These are phyloP conservation scores for Apiospora marii DNA, from an alignment of 2,329 filamentous ascomycete species.

Conservation along the genomic window DNA sequence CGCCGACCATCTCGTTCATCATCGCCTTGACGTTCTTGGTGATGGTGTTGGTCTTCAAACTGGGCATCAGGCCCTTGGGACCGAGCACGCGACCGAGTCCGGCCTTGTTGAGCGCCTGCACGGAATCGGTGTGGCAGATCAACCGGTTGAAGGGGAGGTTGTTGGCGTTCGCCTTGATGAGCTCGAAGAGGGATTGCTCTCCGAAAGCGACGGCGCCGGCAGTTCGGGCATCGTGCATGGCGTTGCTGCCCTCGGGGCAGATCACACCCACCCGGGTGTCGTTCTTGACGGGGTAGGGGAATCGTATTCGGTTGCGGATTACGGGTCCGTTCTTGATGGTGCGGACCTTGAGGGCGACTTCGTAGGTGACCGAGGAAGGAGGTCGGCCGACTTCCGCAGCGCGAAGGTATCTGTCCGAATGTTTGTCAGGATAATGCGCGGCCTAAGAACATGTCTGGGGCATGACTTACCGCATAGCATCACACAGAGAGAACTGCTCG, in stretches of 20 bases:
- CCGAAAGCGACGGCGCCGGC: slow-evolving; percentile 86
- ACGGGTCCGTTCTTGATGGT: slow-evolving; percentile 87
- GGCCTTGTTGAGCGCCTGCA: slow-evolving; percentile 82
- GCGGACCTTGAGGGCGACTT: slow-evolving; percentile 82
- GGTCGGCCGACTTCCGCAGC: slow-evolving; percentile 89
- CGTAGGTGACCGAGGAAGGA: slow-evolving; percentile 82
- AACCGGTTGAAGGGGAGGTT: slow-evolving; percentile 88
- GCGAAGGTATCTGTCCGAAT: slow-evolving; percentile 80
- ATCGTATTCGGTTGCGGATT: slow-evolving; percentile 84
- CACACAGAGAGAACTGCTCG: slow-evolving; percentile 81
- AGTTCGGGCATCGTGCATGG: slow-evolving; percentile 75
- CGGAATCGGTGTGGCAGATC: slow-evolving; percentile 82
- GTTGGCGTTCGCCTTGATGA: slow-evolving; percentile 71
- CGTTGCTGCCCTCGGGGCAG: slow-evolving; percentile 79
- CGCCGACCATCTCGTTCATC: slow-evolving; percentile 84
- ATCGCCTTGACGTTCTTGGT: slow-evolving; percentile 79
- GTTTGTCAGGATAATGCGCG: not conserved
- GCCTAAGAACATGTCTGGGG: slow-evolving; percentile 11
- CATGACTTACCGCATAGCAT: slow-evolving; percentile 82
- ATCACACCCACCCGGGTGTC: slow-evolving; percentile 91
- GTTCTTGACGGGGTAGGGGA: slow-evolving; percentile 89
- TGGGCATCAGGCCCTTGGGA: slow-evolving; percentile 93
- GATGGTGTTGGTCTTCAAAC: slow-evolving; percentile 85
- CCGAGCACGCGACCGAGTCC: slow-evolving; percentile 83
- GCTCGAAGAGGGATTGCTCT: slow-evolving; percentile 84